phyloP scores from a whole-genome alignment of 2,329 filamentous ascomycete species.

The Hirsutella rhossiliensis region DNA sequence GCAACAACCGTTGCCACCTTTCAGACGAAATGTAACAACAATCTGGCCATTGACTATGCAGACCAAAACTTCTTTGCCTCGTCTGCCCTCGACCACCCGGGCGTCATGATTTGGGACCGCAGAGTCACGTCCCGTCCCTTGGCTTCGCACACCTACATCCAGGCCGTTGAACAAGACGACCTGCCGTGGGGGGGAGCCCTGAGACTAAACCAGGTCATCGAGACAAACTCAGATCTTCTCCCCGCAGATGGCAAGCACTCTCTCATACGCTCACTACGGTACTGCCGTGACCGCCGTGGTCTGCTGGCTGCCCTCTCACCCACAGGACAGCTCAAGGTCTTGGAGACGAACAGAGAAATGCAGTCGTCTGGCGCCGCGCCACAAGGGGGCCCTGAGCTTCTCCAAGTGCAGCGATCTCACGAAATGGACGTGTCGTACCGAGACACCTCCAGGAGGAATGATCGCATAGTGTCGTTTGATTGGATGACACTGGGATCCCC shows the following conservation, averaged over 20 bases:
- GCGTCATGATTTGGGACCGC: slow-evolving; percentile 68
- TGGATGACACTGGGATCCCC: slow-evolving; percentile 50
- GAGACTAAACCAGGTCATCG: slow-evolving; percentile 43
- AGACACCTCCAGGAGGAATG: slow-evolving; percentile 37
- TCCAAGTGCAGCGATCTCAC: slow-evolving; percentile 46
- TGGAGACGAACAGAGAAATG: slow-evolving; percentile 45
- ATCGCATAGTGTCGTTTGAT: slow-evolving; percentile 56
- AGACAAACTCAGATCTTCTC: slow-evolving; percentile 38
- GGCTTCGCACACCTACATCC: slow-evolving; percentile 41
- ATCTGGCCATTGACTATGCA: slow-evolving; percentile 64
- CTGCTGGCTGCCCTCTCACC: slow-evolving; percentile 49
- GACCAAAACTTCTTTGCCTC: slow-evolving; percentile 80
- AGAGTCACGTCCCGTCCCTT: slow-evolving; percentile 43
- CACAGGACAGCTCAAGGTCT: slow-evolving; percentile 49
- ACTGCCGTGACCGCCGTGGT: slow-evolving; percentile 49
- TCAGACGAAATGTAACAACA: slow-evolving; percentile 56
- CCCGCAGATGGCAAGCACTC: slow-evolving; percentile 43
- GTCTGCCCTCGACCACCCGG: slow-evolving; percentile 61
- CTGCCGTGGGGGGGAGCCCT: slow-evolving; percentile 51
- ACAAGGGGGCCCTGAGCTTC: slow-evolving; percentile 42
- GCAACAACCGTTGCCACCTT: slow-evolving; percentile 44
- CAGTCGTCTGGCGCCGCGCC: slow-evolving; percentile 22
- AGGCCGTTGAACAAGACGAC: slow-evolving; percentile 48
- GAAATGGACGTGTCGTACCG: slow-evolving; percentile 49
- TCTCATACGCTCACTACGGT: slow-evolving; percentile 49